Percentiles rank a stretch among this genome's conserved stretches.
Conservation (phyloP, 768 basidiomycete species). For the Russula foetens region DNA sequence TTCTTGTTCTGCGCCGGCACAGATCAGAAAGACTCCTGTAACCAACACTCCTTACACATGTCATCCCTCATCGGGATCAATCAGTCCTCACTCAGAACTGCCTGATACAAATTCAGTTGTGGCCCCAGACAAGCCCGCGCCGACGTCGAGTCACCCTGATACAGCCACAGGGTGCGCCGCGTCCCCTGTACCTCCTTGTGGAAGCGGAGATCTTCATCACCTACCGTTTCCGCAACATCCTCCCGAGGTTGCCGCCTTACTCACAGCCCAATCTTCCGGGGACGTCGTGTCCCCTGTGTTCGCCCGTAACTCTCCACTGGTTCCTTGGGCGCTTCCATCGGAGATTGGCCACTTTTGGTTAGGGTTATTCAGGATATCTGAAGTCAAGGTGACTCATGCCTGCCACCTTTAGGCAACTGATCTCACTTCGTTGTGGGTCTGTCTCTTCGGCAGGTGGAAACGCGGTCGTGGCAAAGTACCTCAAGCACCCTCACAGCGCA, state of each 20-base stretch:
- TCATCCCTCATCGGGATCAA: not conserved
- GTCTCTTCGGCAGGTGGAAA: conserved; percentile 7
- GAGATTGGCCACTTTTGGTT: conserved; percentile 18
- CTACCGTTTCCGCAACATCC: conserved; percentile 4
- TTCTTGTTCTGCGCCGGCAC: not conserved
- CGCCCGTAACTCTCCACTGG: conserved; percentile 14
- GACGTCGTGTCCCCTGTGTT: conserved; percentile 6
- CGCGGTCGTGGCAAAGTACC: not conserved
- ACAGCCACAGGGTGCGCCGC: not conserved
- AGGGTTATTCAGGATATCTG: conserved; percentile 14
- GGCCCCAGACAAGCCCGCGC: not conserved
- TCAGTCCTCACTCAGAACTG: not conserved
- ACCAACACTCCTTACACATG: not conserved
- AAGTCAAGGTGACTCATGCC: conserved; percentile 10
- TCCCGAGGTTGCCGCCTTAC: conserved; percentile 5
- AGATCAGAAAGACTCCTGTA: not conserved
- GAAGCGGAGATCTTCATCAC: not conserved
- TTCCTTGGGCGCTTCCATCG: conserved; percentile 17
- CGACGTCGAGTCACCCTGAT: not conserved
- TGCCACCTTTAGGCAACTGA: not conserved
- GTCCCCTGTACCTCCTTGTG: not conserved
- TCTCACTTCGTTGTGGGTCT: conserved; percentile 1
- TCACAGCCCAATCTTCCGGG: not conserved
- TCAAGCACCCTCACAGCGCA: not conserved
- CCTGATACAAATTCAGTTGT: not conserved